Evolutionary conservation across 495 filamentous ascomycete genomes (phyloP).

Genomic region (Hyphodiscus hymeniophilus): DNA sequence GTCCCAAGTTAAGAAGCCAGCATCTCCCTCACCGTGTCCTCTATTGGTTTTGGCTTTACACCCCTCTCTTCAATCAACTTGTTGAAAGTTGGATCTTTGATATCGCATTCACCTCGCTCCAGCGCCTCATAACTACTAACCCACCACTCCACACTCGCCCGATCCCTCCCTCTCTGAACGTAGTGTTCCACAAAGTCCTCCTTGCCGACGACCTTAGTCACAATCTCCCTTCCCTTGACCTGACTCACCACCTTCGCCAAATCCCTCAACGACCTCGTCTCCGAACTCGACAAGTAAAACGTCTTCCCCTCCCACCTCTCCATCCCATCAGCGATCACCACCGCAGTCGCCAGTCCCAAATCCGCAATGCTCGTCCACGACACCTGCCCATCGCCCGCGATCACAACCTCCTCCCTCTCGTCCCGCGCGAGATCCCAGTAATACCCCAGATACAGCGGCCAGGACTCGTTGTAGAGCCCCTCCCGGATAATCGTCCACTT

Average conservation of each 20-base stretch:
- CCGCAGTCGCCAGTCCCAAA: conserved; percentile 29
- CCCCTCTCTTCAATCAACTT: conserved; percentile 27
- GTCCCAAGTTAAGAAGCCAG: too few relatives aligned
- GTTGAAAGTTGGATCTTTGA: conserved; percentile 33
- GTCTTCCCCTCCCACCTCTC: conserved; percentile 27
- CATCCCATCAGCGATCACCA: conserved; percentile 2
- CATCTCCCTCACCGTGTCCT: conserved; percentile 25
- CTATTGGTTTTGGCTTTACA: conserved; percentile 27
- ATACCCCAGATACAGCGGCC: conserved; percentile 61
- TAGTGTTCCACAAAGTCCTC: conserved; percentile 35
- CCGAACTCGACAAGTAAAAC: conserved; percentile 29
- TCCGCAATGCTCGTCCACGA: conserved; percentile 38
- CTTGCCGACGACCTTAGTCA: conserved; percentile 20
- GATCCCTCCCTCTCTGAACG: conserved; percentile 27
- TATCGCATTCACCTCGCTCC: conserved; percentile 32
- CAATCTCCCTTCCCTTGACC: conserved; percentile 19
- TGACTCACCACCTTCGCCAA: conserved; percentile 27
- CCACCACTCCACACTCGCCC: conserved; percentile 35
- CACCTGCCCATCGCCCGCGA: conserved; percentile 33
- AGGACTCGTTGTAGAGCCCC: conserved; percentile 60
- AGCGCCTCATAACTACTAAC: conserved; percentile 34
- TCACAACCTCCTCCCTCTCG: conserved; percentile 23
- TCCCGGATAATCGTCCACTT: conserved; percentile 49
- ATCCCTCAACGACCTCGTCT: conserved; percentile 26
- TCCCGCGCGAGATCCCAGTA: conserved; percentile 34